Evolutionary conservation across 768 basidiomycete genomes (phyloP).

Genomic region (Coprinopsis cinerea): DNA sequence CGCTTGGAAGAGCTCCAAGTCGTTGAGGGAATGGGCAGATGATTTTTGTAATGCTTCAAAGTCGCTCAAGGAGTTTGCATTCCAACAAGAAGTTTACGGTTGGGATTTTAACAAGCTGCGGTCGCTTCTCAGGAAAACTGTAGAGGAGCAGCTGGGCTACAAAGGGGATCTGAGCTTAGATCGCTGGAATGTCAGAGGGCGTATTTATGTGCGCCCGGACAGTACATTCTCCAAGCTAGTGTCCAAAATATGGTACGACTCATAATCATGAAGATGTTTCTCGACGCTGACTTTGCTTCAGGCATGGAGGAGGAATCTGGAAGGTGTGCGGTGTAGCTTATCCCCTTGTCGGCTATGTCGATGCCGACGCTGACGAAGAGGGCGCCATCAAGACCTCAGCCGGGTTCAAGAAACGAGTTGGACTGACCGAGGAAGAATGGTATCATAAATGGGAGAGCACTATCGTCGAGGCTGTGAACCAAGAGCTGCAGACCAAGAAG

Average conservation of each 20-base stretch:
- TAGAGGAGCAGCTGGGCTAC: constrained; percentile 25
- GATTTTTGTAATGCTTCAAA: constrained; percentile 52
- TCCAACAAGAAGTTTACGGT: constrained; percentile 1
- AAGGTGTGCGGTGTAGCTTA: constrained; percentile 71
- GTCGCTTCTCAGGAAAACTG: not conserved
- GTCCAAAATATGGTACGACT: constrained; percentile 64
- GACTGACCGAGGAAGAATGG: constrained; percentile 72
- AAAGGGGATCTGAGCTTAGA: constrained; percentile 30
- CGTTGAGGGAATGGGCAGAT: constrained; percentile 73
- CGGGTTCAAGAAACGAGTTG: constrained; percentile 40
- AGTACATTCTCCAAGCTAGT: constrained; percentile 60
- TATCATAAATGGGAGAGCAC: constrained; percentile 69
- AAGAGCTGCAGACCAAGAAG: not conserved
- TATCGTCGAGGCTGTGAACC: constrained; percentile 51
- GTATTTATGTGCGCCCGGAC: constrained; percentile 60
- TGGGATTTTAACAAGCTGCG: constrained; percentile 1
- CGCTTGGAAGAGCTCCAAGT: constrained; percentile 47
- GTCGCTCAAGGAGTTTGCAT: not conserved
- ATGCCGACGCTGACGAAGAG: constrained; percentile 19
- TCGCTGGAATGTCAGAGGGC: constrained; percentile 39
- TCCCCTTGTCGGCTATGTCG: constrained; percentile 50
- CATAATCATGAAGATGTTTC: constrained; percentile 64
- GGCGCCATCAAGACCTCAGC: constrained; percentile 22
- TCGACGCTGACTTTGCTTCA: constrained; percentile 63
- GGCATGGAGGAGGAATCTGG: constrained; percentile 62